Evolutionary conservation across 306 rosid genomes (phyloP), one percentile per base, ranked within the genome.

Genomic region (Cucurbita pepo): DNA sequence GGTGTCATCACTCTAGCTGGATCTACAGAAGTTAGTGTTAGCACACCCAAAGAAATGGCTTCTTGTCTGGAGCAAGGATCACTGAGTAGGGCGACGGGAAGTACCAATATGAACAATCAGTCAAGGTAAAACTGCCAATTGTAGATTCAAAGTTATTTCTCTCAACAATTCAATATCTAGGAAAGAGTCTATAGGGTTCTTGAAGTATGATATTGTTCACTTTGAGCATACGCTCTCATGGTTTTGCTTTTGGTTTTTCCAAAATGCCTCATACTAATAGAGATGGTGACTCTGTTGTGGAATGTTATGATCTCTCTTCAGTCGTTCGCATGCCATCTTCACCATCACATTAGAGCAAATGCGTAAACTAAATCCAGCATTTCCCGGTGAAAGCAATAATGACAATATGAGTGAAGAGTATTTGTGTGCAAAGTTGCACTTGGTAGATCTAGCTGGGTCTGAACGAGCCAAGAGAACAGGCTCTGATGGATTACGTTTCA

Each of bases 381-480:
- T 57, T 78, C 79, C 91, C 45, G 79, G 83, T 14, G 90, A 86
- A 52, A 56, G 67, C 64, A 79, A 75, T 56, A 73, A 76, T 78
- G 97, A 78, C 69, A 66, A 80, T 74, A 81, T 86, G 89, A 88
- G 81, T 61, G 96, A 91, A 48, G 99, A 91, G 75, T 95, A 91
- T 82, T 86, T 95, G 72, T 89, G 95, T 50, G 99, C 99, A 40
- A 95, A 95, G 76, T 88, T 95, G 87, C 99, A 95, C 82, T 80
- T 95, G 64, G 99, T 95, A 34, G 99, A 95, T 89, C 96, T 95
- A 77, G 99, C 99, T 71, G 99, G 99, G 83, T 95, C 99, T 43
- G 99, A 95, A 77, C 86, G 99, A 77, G 99, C 99, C 75, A 95
- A 95, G 79, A 85, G 99, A 89, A 95, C 99, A 30, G 99, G 99